Evolutionary conservation across 176 grass and related monocot species (phyloP), one percentile per base, ranked within the genome.

Genomic region (Alloteropsis semialata): DNA sequence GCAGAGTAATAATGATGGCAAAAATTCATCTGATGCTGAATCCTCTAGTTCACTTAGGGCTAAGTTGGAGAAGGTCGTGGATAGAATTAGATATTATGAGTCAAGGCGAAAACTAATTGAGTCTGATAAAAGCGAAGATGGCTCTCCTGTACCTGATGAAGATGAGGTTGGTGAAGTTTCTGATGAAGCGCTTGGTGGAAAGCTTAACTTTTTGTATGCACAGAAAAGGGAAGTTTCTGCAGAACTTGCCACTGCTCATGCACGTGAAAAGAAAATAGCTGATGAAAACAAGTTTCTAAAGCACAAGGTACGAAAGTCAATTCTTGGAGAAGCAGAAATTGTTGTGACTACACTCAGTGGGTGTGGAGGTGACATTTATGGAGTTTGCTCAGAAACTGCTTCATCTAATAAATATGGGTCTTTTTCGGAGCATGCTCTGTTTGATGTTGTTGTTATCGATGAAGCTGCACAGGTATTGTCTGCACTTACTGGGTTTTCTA

Each of bases 381-480:
- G 82, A 33, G 89, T 98, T 81, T 98, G 92, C 80, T 98, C 72
- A 8, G 92, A 95, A 87, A 89, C 87, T 69, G 82, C 92, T 86
- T 94, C 92, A 49, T 71, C 55, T 79, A 89, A 81, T 78, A 95
- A 88, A 95, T 93, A 86, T 82, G 89, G 84, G 55, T 91, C 84
- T 48, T 84, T 95, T 88, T 93, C 91, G 21, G 92, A 95, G 87
- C 87, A 98, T 89, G 82, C 82, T 69, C 81, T 98, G 72, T 98
- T 98, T 67, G 96, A 98, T 81, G 87, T 93, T 87, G 96, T 98
- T 78, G 72, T 98, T 59, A 93, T 98, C 72, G 96, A 98, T 84
- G 96, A 98, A 86, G 96, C 96, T 67, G 96, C 96, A 32, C 92
- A 95, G 87, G 94, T 91, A 69, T 76, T 70, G 5, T 59, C 19